Conservation (phyloP, 495 filamentous ascomycete species). For the Xylaria sp. region DNA sequence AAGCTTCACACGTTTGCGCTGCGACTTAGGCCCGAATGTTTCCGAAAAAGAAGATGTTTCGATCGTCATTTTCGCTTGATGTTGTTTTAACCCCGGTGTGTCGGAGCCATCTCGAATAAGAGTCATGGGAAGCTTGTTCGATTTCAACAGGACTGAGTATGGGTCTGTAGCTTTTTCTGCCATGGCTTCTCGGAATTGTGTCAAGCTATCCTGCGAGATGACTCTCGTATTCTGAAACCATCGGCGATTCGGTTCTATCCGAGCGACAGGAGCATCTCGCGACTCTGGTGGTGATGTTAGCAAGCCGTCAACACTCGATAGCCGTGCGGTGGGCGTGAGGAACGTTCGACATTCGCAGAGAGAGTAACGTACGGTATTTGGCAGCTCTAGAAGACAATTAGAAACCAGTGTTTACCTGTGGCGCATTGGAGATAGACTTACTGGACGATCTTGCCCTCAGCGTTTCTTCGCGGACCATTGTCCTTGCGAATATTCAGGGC, state of each 20-base stretch:
- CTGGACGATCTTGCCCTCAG: slow-evolving; percentile 73
- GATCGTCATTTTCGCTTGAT: slow-evolving; percentile 92
- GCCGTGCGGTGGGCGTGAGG: background rate
- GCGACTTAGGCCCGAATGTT: slow-evolving; percentile 91
- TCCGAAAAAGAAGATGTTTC: slow-evolving; percentile 85
- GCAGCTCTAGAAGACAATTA: slow-evolving; percentile 60
- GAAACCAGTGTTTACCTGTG: background rate
- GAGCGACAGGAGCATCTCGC: slow-evolving; percentile 74
- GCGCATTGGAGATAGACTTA: background rate
- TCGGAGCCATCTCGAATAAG: slow-evolving; percentile 71
- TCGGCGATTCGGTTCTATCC: slow-evolving; percentile 92
- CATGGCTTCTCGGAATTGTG: slow-evolving; percentile 91
- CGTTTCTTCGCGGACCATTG: slow-evolving; percentile 75
- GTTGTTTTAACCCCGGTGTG: slow-evolving; percentile 81
- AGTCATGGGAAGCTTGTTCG: slow-evolving; percentile 89
- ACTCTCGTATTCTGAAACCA: slow-evolving; percentile 67
- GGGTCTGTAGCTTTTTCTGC: slow-evolving; percentile 89
- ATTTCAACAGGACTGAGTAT: slow-evolving; percentile 89
- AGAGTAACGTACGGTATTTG: slow-evolving; percentile 61
- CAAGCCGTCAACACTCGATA: background rate
- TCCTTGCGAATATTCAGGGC: slow-evolving; percentile 87
- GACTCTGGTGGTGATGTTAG: slow-evolving; percentile 54
- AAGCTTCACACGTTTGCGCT: slow-evolving; percentile 89
- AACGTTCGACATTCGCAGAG: background rate
- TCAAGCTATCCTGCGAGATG: slow-evolving; percentile 63